Percentiles rank a stretch among this genome's conserved stretches.
Evolutionary conservation across 2,329 filamentous ascomycete species (phyloP).

Genomic region (Ophiostoma perfectum): DNA sequence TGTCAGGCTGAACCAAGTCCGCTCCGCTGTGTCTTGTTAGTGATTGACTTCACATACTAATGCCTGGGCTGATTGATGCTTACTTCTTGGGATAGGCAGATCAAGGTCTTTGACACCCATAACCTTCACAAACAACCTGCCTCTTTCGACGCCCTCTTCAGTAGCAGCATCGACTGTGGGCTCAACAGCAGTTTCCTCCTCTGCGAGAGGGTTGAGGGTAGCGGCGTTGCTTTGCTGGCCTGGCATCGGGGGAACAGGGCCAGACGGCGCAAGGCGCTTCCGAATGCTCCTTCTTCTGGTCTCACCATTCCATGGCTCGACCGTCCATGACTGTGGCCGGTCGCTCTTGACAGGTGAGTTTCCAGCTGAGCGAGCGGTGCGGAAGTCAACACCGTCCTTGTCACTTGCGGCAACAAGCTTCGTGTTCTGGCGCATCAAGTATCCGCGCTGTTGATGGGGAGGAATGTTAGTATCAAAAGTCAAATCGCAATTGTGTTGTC

Average conservation of each 20-base stretch:
- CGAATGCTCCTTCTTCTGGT: constrained; percentile 59
- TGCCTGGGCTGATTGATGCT: constrained; percentile 34
- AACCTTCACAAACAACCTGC: constrained; percentile 95
- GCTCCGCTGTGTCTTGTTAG: constrained; percentile 57
- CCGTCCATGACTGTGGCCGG: constrained; percentile 88
- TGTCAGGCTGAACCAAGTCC: constrained; percentile 90
- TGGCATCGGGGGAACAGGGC: constrained; percentile 74
- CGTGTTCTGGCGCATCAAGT: constrained; percentile 97
- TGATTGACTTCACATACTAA: too few relatives aligned
- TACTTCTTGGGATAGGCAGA: constrained; percentile 83
- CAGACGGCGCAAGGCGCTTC: constrained; percentile 50
- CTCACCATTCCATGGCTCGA: constrained; percentile 93
- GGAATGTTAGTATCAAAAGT: constrained; percentile 56
- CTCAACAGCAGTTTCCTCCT: constrained; percentile 52
- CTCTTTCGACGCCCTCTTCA: constrained; percentile 79
- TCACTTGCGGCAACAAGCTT: constrained; percentile 93
- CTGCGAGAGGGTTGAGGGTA: constrained; percentile 59
- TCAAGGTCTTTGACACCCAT: constrained; percentile 95
- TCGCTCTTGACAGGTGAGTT: constrained; percentile 68
- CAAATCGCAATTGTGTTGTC: constrained; percentile 23
- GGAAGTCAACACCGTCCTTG: constrained; percentile 55
- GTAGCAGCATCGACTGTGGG: constrained; percentile 47
- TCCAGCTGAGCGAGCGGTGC: constrained; percentile 55
- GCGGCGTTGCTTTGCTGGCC: constrained; percentile 78
- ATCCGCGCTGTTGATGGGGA: constrained; percentile 75